Percentiles rank a stretch among this genome's conserved stretches.
Evolutionary conservation across 306 rosid genomes (phyloP).

Genomic region (Castanospermum australe): DNA sequence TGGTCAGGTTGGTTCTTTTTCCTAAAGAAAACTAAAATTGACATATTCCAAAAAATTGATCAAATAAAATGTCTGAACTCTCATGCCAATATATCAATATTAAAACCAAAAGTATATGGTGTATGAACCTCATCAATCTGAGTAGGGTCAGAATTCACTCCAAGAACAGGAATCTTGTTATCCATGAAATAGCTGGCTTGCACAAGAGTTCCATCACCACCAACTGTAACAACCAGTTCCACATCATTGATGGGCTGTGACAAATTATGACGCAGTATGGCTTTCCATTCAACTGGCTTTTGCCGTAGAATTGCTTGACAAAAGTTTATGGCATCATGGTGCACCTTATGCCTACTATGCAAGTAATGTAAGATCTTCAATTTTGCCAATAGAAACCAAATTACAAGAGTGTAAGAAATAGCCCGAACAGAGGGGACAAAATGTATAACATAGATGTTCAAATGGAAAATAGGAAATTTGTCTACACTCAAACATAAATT

Average conservation of each 20-base stretch:
- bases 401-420: background rate
- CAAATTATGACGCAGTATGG: conserved; percentile 48
- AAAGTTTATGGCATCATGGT: conserved; percentile 62
- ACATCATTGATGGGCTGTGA: conserved; percentile 64
- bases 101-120: conserved; percentile 10
- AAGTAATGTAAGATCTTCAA: conserved; percentile 56
- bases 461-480: background rate
- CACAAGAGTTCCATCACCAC: conserved; percentile 93
- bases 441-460: background rate
- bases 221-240: conserved; percentile 81
- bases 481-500: background rate
- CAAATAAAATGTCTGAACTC: background rate
- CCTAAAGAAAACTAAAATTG: background rate
- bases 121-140: conserved; percentile 64
- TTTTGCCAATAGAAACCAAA: conserved; percentile 22
- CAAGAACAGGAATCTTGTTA: conserved; percentile 75
- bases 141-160: conserved; percentile 96
- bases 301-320: conserved; percentile 70
- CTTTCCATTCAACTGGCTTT: conserved; percentile 77
- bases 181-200: conserved; percentile 87
- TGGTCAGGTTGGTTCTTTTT: background rate
- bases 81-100: conserved; percentile 5
- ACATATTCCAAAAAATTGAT: conserved; percentile 1
- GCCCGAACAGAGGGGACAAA: background rate
- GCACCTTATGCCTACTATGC: conserved; percentile 67